Base-by-base conservation (phyloP, 2,329 filamentous ascomycete genomes). In the Fusarium sp. region DNA sequence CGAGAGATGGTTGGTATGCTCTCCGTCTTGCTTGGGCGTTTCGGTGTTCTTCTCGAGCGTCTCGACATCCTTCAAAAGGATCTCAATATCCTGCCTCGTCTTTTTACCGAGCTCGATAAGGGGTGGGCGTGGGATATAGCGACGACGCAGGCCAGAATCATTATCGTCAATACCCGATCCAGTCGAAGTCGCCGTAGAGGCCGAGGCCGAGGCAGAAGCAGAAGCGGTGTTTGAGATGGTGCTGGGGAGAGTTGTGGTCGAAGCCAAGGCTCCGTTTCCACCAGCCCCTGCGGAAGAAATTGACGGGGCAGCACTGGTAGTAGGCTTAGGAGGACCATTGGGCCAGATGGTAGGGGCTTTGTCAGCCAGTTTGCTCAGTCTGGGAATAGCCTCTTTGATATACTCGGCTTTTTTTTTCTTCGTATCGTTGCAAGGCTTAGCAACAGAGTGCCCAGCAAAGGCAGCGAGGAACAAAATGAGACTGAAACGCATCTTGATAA, bases 381-480 rank as follows among this genome's bases (percentile, higher is more conserved):
- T 31, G 28, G 28, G 28, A 31, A 31, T 10, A 11, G 28, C 28
- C 28, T 31, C 28, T 31, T 13, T 31, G 28, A 31, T 3, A 31
- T 31, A 64, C 11, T 11, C 6, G 13, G 31, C 26, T 13, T 3
- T 21, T 8, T 7, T 17, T 7, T 38, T 15, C 31, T 22, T 24
- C 24, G 19, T 19, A 19, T 19, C 19, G 19, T 19, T 19, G 19
- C 19, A 19, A 19, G 19, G 19, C 19, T 19, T 19, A 24, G 64
- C 64, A 24, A 33, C 34, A 19, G 40, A 24, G 14, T 43, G 52
- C 65, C 60, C 58, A 14, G 47, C 52, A 38, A 67, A 49, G 52
- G 43, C 34, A 19, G 57, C 52, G 10, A 67, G 19, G 15, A 13
- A 31, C 28, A 68, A 31, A 44, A 49, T 40, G 46, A 65, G 13